Evolutionary conservation across 2,329 filamentous ascomycete genomes (phyloP), one percentile per base, ranked within the genome.

Genomic region (Chaetomium strumarium): DNA sequence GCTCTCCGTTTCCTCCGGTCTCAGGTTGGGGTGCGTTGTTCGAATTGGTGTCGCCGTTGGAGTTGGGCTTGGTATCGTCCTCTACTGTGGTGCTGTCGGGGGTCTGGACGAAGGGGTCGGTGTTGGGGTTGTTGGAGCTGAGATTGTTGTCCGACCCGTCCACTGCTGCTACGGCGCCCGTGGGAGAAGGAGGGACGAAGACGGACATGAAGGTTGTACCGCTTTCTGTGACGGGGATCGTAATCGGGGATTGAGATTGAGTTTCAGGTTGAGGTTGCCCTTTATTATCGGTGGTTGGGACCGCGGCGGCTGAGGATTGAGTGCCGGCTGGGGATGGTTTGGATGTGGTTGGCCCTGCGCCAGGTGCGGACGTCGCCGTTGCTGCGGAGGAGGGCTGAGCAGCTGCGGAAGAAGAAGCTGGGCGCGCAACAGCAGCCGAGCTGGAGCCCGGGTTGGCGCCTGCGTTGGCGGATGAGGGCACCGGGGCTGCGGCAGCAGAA

Each of bases 191-290:
- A 2, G 60, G 58, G 12, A 52, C 29, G 45, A 60, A 59, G 13
- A 60, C 40, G 2, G 60, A 55, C 19, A 57, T 46, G 53, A 60
- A 55, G 33, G 56, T 57, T 9, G 49, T 45, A 16, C 55, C 56
- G 6, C 14, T 29, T n/a, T 17, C 33, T 3, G 50, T 56, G 16
- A 54, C 20, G 5, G 53, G 42, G 1, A 29, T 53, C 9, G 43
- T 30, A 39, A 36, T 11, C 3, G 29, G 51, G 2, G 30, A 10
- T 16, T 17, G 6, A 10, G 42, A 17, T 30, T 16, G 14, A 16
- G 48, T 11, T 8, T n/a, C n/a, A n/a, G n/a, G n/a, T n/a, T n/a
- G n/a, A n/a, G n/a, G n/a, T n/a, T n/a, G n/a, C 31, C 29, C 14
- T 31, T 20, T 5, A 20, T n/a, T n/a, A n/a, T n/a, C 38, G 17